Conservation (phyloP, 768 basidiomycete genomes). For the Basidioascus undulatus region DNA sequence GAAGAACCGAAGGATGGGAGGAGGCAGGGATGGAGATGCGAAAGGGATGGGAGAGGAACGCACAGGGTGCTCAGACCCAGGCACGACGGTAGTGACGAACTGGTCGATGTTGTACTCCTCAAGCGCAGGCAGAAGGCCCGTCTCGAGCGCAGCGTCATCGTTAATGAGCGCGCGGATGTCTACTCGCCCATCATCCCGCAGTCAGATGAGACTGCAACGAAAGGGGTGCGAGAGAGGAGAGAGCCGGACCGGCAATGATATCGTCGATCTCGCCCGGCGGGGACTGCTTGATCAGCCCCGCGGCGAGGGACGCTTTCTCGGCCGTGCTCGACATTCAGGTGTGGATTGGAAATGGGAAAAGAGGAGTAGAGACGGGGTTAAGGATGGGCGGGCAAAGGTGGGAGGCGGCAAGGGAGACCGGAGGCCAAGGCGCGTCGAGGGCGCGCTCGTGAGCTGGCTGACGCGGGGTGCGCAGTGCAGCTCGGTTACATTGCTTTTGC, state of each 20-base stretch:
- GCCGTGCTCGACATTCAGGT: background rate
- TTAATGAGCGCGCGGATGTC: slow-evolving; percentile 76
- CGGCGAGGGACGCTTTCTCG: slow-evolving; percentile 24
- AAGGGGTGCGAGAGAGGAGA: background rate
- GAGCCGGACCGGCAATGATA: slow-evolving; percentile 53
- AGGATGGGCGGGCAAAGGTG: no score
- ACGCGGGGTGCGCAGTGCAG: no score
- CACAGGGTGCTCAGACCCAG: slow-evolving; percentile 50
- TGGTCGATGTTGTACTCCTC: slow-evolving; percentile 69
- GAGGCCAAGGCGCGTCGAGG: no score
- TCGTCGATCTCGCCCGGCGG: slow-evolving; percentile 95
- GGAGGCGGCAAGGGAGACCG: no score
- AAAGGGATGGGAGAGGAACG: slow-evolving; percentile 9
- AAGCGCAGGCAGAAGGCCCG: slow-evolving; percentile 50
- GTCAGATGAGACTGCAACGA: background rate
- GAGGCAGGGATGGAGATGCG: background rate
- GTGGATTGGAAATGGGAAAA: background rate
- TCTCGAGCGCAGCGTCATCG: slow-evolving; percentile 61
- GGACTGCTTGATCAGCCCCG: slow-evolving; percentile 59
- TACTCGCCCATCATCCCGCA: slow-evolving; percentile 3
- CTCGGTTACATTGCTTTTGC: no score
- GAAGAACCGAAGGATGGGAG: no score
- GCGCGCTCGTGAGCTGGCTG: no score
- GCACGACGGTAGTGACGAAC: slow-evolving; percentile 67
- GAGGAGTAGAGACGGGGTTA: no score